A percentile compares a stretch with the other conserved stretches of the same genome.
Evolutionary conservation across 2,329 filamentous ascomycete genomes (phyloP).

Genomic region (Kalaharituber pfeilii): DNA sequence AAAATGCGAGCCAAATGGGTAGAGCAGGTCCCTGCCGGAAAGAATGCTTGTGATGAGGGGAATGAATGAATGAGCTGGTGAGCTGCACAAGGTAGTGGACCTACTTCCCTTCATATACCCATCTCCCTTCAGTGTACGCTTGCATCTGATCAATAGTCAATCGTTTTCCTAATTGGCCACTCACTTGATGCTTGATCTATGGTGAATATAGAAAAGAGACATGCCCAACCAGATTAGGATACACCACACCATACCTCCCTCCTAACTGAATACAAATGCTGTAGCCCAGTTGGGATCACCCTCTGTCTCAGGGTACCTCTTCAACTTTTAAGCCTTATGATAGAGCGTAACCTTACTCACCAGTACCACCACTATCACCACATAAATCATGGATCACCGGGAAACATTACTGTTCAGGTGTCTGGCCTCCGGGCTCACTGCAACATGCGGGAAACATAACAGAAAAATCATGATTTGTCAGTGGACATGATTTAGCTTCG

Average conservation of each 20-base stretch:
- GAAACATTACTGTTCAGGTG: not conserved
- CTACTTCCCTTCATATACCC: conserved; percentile 14
- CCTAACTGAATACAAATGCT: not conserved
- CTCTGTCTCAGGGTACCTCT: not conserved
- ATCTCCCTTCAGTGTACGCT: not conserved
- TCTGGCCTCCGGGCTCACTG: not conserved
- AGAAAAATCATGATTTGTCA: not conserved
- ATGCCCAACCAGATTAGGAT: no score
- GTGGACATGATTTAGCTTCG: not conserved
- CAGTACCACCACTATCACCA: not conserved
- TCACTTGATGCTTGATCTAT: not conserved
- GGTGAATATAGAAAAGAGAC: no score
- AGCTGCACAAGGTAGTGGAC: conserved; percentile 5
- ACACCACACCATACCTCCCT: not conserved
- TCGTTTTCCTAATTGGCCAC: not conserved
- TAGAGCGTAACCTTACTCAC: not conserved
- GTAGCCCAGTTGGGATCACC: not conserved
- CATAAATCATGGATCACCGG: not conserved
- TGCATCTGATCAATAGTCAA: not conserved
- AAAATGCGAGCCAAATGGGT: not conserved
- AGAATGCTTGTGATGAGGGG: not conserved
- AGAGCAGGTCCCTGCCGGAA: not conserved
- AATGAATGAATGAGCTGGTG: conserved; percentile 3
- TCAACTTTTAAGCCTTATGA: not conserved
- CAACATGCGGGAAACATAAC: not conserved